Conservation (phyloP, 441 rosid species). For the Dalechampia spathulata region DNA sequence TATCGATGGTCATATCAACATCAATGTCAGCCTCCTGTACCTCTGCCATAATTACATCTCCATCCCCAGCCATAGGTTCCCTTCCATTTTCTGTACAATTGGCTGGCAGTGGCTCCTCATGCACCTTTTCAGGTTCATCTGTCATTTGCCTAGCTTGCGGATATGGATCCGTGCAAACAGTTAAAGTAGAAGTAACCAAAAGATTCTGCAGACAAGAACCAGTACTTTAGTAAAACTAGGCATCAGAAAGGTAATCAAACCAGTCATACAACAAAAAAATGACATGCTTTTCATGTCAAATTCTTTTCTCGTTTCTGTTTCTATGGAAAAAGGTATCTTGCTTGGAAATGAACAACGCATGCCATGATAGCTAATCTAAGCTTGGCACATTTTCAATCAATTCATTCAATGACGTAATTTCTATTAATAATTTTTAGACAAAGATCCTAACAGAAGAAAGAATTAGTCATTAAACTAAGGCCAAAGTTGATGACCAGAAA, state of each 20-base stretch:
- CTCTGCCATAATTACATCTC: slow-evolving; percentile 74
- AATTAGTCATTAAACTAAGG: too few species aligned
- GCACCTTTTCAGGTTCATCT: slow-evolving; percentile 27
- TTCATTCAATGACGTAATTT: background rate
- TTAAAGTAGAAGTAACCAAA: slow-evolving; percentile 68
- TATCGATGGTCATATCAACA: slow-evolving; percentile 62
- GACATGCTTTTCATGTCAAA: background rate
- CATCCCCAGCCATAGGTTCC: slow-evolving; percentile 47
- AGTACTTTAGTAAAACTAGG: background rate
- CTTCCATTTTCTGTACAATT: slow-evolving; percentile 47
- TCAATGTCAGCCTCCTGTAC: slow-evolving; percentile 63
- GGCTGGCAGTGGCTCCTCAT: slow-evolving; percentile 28
- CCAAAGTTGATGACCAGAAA: too few species aligned
- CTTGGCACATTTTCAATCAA: background rate
- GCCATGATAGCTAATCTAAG: too few species aligned
- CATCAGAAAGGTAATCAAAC: background rate
- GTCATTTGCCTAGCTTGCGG: slow-evolving; percentile 29
- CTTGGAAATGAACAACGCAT: too few species aligned
- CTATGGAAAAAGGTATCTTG: too few species aligned
- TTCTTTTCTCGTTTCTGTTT: background rate
- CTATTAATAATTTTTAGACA: background rate
- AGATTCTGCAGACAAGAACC: slow-evolving; percentile 47
- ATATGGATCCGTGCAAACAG: slow-evolving; percentile 40
- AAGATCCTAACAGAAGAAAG: background rate
- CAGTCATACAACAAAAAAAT: background rate